Percentiles rank a stretch among this genome's conserved stretches.
These are phyloP conservation scores for Trichoderma sp. DNA, from an alignment of 2,329 filamentous ascomycete genomes.

Conservation along the genomic window DNA sequence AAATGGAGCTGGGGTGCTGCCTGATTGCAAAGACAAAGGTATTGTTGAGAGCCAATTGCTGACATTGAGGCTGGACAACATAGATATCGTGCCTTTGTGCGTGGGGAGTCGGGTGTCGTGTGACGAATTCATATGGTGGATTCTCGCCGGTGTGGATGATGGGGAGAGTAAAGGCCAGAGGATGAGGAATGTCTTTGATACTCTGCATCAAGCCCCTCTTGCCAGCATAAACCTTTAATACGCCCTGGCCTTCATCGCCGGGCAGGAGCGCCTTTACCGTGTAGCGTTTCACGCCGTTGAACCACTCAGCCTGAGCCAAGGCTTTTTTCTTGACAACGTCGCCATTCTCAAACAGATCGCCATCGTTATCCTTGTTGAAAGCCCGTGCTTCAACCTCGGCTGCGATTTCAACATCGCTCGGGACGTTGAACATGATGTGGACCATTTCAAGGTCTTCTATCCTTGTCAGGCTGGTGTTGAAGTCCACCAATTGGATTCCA, in stretches of 20 bases:
- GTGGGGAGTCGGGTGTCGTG: conserved; percentile 92
- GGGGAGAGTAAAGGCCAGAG: conserved; percentile 85
- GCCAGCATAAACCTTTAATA: conserved; percentile 89
- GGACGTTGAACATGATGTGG: conserved; percentile 85
- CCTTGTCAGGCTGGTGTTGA: conserved; percentile 82
- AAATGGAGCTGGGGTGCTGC: conserved; percentile 74
- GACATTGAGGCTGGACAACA: conserved; percentile 93
- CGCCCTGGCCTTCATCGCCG: conserved; percentile 85
- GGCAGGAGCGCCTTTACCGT: conserved; percentile 91
- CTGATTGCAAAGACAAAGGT: conserved; percentile 97
- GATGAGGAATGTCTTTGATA: conserved; percentile 93
- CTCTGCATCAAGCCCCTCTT: conserved; percentile 96
- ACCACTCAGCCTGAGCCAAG: conserved; percentile 90
- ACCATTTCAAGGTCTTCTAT: conserved; percentile 93
- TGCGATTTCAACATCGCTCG: conserved; percentile 85
- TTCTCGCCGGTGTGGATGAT: conserved; percentile 91
- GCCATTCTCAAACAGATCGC: conserved; percentile 91
- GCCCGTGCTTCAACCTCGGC: conserved; percentile 88
- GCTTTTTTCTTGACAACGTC: conserved; percentile 84
- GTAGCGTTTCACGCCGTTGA: conserved; percentile 83
- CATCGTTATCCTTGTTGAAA: conserved; percentile 81
- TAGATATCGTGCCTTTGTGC: conserved; percentile 98
- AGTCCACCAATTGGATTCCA: conserved; percentile 77
- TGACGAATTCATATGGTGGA: conserved; percentile 90
- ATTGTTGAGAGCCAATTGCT: conserved; percentile 86